A percentile compares a stretch with the other conserved stretches of the same genome.
Evolutionary conservation across 352 stramenopile genomes (phyloP).

Genomic region (Pythium biforme): DNA sequence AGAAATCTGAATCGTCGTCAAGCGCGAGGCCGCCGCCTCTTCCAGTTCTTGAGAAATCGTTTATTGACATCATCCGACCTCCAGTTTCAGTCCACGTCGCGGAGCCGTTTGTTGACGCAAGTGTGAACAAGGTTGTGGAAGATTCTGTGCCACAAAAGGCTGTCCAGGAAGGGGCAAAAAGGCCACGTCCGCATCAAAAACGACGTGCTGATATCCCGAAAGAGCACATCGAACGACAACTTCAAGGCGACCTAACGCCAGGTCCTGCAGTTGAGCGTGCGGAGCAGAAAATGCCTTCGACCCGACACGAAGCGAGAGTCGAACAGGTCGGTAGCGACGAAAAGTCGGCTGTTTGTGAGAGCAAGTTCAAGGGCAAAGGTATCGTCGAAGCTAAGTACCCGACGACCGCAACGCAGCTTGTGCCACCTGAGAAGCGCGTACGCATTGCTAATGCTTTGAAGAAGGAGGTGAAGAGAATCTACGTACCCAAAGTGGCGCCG

Average conservation of each 20-base stretch:
- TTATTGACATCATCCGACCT: conserved; percentile 24
- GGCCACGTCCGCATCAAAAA: neutral
- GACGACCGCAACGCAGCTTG: neutral
- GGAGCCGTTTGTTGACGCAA: neutral
- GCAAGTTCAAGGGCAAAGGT: too few relatives aligned
- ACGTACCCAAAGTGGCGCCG: conserved; percentile 5
- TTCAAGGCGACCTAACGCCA: neutral
- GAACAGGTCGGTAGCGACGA: too few relatives aligned
- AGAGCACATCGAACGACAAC: neutral
- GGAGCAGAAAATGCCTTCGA: neutral
- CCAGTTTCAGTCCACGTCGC: too few relatives aligned
- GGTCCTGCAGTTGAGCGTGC: neutral
- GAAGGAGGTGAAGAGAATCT: conserved; percentile 14
- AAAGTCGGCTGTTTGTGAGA: too few relatives aligned
- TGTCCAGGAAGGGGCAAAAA: neutral
- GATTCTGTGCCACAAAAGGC: neutral
- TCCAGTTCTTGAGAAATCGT: conserved; percentile 3
- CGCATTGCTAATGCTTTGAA: neutral
- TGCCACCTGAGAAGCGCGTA: neutral
- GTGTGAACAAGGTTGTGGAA: neutral
- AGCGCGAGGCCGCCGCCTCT: neutral
- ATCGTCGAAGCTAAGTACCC: too few relatives aligned
- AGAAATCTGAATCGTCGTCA: neutral
- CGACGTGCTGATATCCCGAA: neutral
- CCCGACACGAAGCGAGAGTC: too few relatives aligned